Evolutionary conservation across 129 eudicot genomes (phyloP).

Genomic region (Logfia minima): DNA sequence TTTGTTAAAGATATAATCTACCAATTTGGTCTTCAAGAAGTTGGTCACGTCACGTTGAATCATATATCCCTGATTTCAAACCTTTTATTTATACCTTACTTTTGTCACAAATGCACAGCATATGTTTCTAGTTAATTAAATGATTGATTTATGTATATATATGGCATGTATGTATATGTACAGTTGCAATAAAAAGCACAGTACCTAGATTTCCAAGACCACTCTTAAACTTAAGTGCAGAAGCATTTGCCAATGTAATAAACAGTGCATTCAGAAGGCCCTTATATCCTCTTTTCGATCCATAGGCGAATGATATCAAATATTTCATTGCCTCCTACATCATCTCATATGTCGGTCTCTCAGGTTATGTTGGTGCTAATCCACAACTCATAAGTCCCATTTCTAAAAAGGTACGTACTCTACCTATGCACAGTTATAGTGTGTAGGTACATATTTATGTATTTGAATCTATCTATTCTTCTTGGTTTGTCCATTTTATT

Average conservation of each 20-base stretch:
- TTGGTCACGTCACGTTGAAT: slow-evolving; percentile 64
- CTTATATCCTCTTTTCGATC: slow-evolving; percentile 46
- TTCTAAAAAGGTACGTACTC: slow-evolving; percentile 38
- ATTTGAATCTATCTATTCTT: no score
- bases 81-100: background rate
- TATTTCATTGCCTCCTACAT: slow-evolving; percentile 44
- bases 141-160: background rate
- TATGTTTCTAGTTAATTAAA: background rate
- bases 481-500: no score
- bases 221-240: slow-evolving; percentile 31
- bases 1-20: slow-evolving; percentile 44
- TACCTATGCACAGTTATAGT: background rate
- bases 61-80: no score
- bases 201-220: slow-evolving; percentile 53
- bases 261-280: slow-evolving; percentile 39
- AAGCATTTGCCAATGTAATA: slow-evolving; percentile 36
- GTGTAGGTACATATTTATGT: no score
- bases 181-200: slow-evolving; percentile 40
- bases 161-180: background rate
- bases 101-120: background rate
- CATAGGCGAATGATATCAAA: slow-evolving; percentile 35
- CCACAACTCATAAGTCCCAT: slow-evolving; percentile 28
- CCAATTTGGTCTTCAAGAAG: slow-evolving; percentile 73
- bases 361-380: slow-evolving; percentile 48
- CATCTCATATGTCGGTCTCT: slow-evolving; percentile 54